Conservation (phyloP, 176 grass and related monocot genomes). For the Bolboschoenus planiculmis region DNA sequence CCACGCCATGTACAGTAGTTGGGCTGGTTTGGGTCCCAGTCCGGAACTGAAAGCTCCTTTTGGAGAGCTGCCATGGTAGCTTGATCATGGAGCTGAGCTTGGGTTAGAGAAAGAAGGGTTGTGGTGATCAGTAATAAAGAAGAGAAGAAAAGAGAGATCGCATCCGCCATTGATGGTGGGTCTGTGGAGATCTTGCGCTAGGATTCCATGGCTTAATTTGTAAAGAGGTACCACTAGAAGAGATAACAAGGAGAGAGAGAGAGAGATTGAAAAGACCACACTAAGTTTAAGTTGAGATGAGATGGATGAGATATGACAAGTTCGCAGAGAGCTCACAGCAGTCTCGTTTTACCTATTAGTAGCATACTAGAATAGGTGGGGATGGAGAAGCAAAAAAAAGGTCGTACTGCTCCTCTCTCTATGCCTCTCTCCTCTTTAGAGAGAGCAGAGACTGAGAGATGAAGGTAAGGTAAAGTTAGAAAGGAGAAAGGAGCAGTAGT, state of each 20-base stretch:
- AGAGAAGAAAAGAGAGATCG: not conserved
- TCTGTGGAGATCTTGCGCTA: not conserved
- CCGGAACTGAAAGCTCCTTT: conserved; percentile 40
- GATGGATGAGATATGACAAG: not conserved
- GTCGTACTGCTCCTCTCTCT: not conserved
- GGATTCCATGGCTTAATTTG: not conserved
- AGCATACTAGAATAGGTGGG: not conserved
- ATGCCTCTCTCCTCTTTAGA: not conserved
- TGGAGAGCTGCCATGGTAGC: conserved; percentile 55
- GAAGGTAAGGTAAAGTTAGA: not conserved
- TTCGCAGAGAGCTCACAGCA: conserved; percentile 16
- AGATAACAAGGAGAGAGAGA: not conserved
- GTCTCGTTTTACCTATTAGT: conserved; percentile 9
- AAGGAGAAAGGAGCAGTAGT: not conserved
- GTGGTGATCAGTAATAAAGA: not conserved
- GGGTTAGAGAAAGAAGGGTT: not conserved
- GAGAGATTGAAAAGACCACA: conserved; percentile 7
- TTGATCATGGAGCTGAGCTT: conserved; percentile 19
- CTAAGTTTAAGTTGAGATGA: not conserved
- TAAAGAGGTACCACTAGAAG: not conserved
- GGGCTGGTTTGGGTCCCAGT: conserved; percentile 33
- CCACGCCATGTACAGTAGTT: conserved; percentile 72
- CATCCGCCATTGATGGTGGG: conserved; percentile 1
- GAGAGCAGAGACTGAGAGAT: not conserved
- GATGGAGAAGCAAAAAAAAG: not conserved